Evolutionary conservation across 2,329 filamentous ascomycete genomes (phyloP), one percentile per base, ranked within the genome.

Genomic region (Parasarocladium wereldwijsianum): DNA sequence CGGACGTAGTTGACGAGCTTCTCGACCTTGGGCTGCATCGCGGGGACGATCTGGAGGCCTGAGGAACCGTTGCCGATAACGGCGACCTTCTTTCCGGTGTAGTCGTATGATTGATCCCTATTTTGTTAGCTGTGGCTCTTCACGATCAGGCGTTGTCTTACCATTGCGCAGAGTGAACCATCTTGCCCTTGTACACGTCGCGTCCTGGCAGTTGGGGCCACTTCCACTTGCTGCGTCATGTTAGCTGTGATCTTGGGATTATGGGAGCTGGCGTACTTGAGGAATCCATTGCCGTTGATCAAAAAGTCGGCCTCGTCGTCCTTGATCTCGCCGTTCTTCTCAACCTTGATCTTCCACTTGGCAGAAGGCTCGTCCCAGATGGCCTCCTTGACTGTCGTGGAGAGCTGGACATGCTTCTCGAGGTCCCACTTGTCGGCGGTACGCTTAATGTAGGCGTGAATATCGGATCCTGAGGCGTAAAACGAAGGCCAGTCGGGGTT

Each of bases 351-450:
- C 12, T 24, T 16, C 30, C 35, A 38, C 10, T 34, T 21, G 8
- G 26, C 31, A 16, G 22, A 27, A 16, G 25, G 19, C 18, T 35
- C 26, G 25, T 30, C 18, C 23, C 26, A 35, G 22, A 19, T 8
- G n/a, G 34, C 34, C 10, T 24, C 34, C 9, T 29, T 15, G 21
- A 34, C 26, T 15, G 24, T 13, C 14, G 64, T 65, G 8, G 57
- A 51, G 11, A 70, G 52, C 30, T 61, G 57, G 2, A 70, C 47
- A 32, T 66, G 60, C 17, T 63, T 52, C 42, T 76, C 70, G 6
- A 77, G 64, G 34, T 69, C 58, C 43, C 77, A 64, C 41, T 78
- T 76, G 6, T 54, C 51, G 0, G 72, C 72, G 5, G 75, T 48
- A 0, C 46, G 44, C 38, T 74, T 58, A 66, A 40, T 35, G 25